These are phyloP conservation scores for Fusarium ambrosium DNA, from an alignment of 2,329 filamentous ascomycete genomes.

Conservation along the genomic window DNA sequence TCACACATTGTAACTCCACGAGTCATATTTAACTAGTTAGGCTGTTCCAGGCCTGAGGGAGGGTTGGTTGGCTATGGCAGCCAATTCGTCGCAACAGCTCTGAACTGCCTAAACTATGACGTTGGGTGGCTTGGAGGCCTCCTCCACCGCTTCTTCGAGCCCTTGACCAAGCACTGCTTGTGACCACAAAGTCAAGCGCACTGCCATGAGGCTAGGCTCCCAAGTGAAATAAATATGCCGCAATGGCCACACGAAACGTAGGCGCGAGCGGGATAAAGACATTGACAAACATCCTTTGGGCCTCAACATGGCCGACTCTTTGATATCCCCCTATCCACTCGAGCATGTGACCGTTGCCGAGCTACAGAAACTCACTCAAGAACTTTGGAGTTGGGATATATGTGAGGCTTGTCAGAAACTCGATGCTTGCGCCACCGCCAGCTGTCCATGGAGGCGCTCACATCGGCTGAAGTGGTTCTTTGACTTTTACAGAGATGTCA, in stretches of 20 bases:
- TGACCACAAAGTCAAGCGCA: too few relatives aligned
- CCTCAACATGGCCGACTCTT: background rate
- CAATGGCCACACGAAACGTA: background rate
- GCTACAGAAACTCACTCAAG: background rate
- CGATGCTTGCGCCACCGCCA: background rate
- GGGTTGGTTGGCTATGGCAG: background rate
- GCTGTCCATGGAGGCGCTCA: background rate
- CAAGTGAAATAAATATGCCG: background rate
- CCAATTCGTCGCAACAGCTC: too few relatives aligned
- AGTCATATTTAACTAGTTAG: too few relatives aligned
- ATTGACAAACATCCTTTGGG: background rate
- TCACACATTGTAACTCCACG: background rate
- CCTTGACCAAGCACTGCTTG: too few relatives aligned
- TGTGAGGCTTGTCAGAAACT: background rate
- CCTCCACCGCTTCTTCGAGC: too few relatives aligned
- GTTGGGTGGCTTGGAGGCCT: too few relatives aligned
- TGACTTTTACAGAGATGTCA: background rate
- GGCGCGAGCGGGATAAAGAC: background rate
- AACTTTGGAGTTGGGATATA: background rate
- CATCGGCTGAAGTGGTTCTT: background rate
- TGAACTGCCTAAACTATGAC: too few relatives aligned
- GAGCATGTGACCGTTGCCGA: background rate
- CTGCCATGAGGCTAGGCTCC: too few relatives aligned
- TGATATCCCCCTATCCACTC: background rate
- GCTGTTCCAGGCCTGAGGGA: background rate